Percentiles rank a stretch among this genome's conserved stretches.
Evolutionary conservation across 2,329 filamentous ascomycete species (phyloP).

Genomic region (Paramyrothecium roridum): DNA sequence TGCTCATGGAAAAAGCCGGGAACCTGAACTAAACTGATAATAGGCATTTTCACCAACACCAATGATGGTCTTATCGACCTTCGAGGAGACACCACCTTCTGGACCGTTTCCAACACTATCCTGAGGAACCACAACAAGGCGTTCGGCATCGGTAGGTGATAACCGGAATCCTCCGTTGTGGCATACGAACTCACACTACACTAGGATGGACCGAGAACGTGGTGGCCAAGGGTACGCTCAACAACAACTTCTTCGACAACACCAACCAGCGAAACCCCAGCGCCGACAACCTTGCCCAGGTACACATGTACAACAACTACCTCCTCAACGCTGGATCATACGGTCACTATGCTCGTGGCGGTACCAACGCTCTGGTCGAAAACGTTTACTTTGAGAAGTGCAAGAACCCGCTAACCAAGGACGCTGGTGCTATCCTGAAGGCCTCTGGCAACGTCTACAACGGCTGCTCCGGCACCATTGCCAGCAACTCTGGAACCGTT

Average conservation of each 20-base stretch:
- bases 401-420: conserved; percentile 8
- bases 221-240: conserved; percentile 8
- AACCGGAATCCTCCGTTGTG: neutral
- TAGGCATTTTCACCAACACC: neutral
- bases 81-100: conserved; percentile 11
- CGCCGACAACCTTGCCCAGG: conserved; percentile 9
- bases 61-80: conserved; percentile 12
- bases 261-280: conserved; percentile 13
- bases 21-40: neutral
- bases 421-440: conserved; percentile 8
- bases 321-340: conserved; percentile 8
- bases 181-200: neutral
- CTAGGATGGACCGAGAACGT: conserved; percentile 13
- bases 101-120: conserved; percentile 14
- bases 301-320: conserved; percentile 13
- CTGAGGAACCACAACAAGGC: conserved; percentile 14
- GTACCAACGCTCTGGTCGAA: conserved; percentile 8
- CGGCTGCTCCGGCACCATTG: conserved; percentile 6
- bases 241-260: conserved; percentile 11
- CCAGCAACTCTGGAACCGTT: conserved; percentile 6
- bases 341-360: conserved; percentile 11
- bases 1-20: neutral
- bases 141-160: conserved; percentile 9
- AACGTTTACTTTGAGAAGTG: conserved; percentile 12
- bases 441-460: conserved; percentile 9